phyloP scores from a whole-genome alignment of 768 basidiomycete genomes.

The Boletus subparvulus region DNA sequence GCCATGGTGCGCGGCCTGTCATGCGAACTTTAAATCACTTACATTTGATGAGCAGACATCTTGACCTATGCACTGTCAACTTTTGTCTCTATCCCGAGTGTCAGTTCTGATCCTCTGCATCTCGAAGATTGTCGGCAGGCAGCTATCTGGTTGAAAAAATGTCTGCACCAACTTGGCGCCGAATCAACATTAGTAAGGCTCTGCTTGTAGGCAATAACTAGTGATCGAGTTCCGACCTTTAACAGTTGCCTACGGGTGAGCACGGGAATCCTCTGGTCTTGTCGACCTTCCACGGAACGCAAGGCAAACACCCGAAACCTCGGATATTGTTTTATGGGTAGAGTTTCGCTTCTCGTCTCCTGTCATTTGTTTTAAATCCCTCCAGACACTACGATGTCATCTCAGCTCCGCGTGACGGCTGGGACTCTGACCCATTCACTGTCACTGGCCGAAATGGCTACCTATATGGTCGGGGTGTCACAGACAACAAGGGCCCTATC shows the following conservation, averaged over 20 bases:
- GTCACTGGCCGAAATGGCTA: slow-evolving; percentile 85
- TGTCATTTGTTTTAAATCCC: not conserved
- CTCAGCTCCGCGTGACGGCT: slow-evolving; percentile 67
- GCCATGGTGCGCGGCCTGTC: slow-evolving; percentile 16
- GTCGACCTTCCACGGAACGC: slow-evolving; percentile 78
- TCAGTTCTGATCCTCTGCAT: slow-evolving; percentile 66
- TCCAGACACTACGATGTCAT: slow-evolving; percentile 96
- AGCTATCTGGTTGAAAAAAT: slow-evolving; percentile 89
- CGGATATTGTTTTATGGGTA: slow-evolving; percentile 91
- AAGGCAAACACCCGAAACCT: slow-evolving; percentile 56
- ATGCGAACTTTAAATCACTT: not conserved
- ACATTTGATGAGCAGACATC: slow-evolving; percentile 46
- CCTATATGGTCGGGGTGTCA: slow-evolving; percentile 86
- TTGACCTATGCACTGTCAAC: slow-evolving; percentile 79
- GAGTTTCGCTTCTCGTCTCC: slow-evolving; percentile 4
- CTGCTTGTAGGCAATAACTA: not conserved
- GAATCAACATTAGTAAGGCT: slow-evolving; percentile 64
- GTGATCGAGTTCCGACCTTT: not conserved
- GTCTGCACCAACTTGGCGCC: slow-evolving; percentile 85
- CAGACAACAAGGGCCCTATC: slow-evolving; percentile 96
- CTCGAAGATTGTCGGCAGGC: slow-evolving; percentile 92
- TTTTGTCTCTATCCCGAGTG: slow-evolving; percentile 84
- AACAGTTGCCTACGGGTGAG: slow-evolving; percentile 73
- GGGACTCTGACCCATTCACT: slow-evolving; percentile 83
- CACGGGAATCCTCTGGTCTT: slow-evolving; percentile 85